These are phyloP conservation scores for Linum tenue DNA, from an alignment of 345 rosid species.

Conservation along the genomic window DNA sequence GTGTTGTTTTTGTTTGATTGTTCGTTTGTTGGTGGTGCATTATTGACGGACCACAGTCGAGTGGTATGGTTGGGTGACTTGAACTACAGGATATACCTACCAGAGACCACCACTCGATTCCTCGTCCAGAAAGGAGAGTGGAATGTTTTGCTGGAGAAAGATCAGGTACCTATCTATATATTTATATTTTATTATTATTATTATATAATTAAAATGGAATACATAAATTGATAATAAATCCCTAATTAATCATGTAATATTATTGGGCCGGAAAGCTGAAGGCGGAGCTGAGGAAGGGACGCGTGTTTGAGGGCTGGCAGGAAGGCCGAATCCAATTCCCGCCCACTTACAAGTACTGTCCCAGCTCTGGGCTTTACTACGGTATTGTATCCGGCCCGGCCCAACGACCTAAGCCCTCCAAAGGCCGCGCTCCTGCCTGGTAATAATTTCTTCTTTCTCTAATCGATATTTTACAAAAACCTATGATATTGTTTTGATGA, in stretches of 20 bases:
- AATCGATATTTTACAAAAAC: background rate
- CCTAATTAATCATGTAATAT: background rate
- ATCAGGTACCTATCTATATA: slow-evolving; percentile 37
- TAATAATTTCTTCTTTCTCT: slow-evolving; percentile 6
- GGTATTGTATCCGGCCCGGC: slow-evolving; percentile 18
- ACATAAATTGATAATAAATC: too few relatives aligned
- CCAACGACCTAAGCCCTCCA: slow-evolving; percentile 26
- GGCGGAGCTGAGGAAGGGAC: slow-evolving; percentile 49
- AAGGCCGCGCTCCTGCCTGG: slow-evolving; percentile 78
- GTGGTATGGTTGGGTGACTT: slow-evolving; percentile 68
- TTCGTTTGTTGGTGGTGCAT: too few relatives aligned
- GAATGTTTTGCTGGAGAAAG: slow-evolving; percentile 46
- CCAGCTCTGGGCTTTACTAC: slow-evolving; percentile 50
- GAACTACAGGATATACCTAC: slow-evolving; percentile 67
- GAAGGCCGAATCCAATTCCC: slow-evolving; percentile 58
- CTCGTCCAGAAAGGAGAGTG: slow-evolving; percentile 54
- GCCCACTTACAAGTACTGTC: slow-evolving; percentile 71
- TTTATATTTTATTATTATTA: background rate
- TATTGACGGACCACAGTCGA: slow-evolving; percentile 27
- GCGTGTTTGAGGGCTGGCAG: slow-evolving; percentile 51
- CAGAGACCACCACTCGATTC: slow-evolving; percentile 44
- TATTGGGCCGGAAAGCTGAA: slow-evolving; percentile 35
- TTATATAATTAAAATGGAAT: too few relatives aligned
- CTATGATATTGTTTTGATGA: too few relatives aligned
- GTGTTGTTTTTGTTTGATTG: slow-evolving; percentile 12